Evolutionary conservation across 2,329 filamentous ascomycete species (phyloP).

Genomic region (Diaporthe vexans): DNA sequence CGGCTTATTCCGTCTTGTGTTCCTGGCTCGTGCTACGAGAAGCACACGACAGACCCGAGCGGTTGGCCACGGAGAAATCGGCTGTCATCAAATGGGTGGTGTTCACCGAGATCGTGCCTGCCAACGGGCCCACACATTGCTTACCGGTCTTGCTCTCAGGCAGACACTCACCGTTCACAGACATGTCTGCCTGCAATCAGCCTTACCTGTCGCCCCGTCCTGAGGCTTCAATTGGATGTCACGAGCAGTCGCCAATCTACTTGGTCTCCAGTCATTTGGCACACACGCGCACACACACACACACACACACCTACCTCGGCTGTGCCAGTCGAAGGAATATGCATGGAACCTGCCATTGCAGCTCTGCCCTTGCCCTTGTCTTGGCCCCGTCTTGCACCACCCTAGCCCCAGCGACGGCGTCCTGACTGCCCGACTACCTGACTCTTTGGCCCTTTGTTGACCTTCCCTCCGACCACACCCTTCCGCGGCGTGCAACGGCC

Average conservation of each 20-base stretch:
- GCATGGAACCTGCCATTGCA: conserved; percentile 32
- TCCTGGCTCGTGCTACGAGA: conserved; percentile 33
- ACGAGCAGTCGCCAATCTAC: conserved; percentile 17
- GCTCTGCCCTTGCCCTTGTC: conserved; percentile 7
- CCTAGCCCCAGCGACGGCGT: conserved; percentile 4
- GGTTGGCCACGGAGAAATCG: conserved; percentile 25
- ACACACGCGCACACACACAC: not conserved
- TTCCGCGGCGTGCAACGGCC: conserved; percentile 6
- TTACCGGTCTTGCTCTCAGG: not conserved
- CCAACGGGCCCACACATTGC: not conserved
- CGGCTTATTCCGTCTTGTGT: conserved; percentile 20
- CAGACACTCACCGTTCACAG: not conserved
- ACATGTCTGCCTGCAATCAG: conserved; percentile 21
- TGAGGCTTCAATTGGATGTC: conserved; percentile 17
- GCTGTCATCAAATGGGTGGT: not conserved
- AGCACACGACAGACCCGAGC: not conserved
- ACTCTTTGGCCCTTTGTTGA: not conserved
- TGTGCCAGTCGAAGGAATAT: conserved; percentile 39
- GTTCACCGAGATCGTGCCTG: conserved; percentile 10
- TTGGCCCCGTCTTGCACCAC: not conserved
- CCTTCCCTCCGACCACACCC: not conserved
- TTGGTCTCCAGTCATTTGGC: conserved; percentile 22
- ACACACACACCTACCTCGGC: conserved; percentile 8
- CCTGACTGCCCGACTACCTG: not conserved
- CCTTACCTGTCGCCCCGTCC: conserved; percentile 13